Conservation (phyloP, 2,329 filamentous ascomycete species). For the Aspergillus ruber region DNA sequence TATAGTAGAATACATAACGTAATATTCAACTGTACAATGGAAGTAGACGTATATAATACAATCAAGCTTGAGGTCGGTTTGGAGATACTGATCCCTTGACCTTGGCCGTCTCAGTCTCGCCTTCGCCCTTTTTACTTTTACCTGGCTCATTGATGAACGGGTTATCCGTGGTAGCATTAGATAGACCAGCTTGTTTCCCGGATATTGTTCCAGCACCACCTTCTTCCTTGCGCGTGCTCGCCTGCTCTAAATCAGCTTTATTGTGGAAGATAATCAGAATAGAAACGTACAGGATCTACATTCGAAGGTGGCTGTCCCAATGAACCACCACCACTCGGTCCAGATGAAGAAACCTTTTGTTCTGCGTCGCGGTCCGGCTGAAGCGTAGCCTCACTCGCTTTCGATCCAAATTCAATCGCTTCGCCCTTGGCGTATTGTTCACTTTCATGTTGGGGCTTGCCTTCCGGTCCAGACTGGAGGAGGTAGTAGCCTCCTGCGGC, state of each 20-base stretch:
- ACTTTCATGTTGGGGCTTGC: background rate
- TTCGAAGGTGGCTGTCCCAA: background rate
- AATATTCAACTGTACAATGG: background rate
- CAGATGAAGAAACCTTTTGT: background rate
- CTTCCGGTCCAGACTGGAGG: background rate
- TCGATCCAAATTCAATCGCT: background rate
- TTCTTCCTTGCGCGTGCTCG: background rate
- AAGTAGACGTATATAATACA: background rate
- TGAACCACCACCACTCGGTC: background rate
- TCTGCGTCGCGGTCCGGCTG: background rate
- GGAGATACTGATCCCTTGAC: slow-evolving; percentile 43
- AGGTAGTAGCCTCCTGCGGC: background rate
- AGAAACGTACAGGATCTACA: background rate
- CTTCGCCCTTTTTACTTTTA: slow-evolving; percentile 53
- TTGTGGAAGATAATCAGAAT: background rate
- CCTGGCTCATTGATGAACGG: slow-evolving; percentile 38
- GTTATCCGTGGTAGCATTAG: slow-evolving; percentile 48
- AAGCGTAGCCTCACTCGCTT: background rate
- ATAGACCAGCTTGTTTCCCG: slow-evolving; percentile 48
- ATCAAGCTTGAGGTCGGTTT: slow-evolving; percentile 16
- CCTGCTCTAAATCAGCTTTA: background rate
- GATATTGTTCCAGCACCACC: slow-evolving; percentile 28
- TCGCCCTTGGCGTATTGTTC: background rate
- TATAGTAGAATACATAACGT: background rate
- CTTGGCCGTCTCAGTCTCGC: slow-evolving; percentile 50